Conservation (phyloP, 257 asterid species). For the Rehmannia glutinosa region DNA sequence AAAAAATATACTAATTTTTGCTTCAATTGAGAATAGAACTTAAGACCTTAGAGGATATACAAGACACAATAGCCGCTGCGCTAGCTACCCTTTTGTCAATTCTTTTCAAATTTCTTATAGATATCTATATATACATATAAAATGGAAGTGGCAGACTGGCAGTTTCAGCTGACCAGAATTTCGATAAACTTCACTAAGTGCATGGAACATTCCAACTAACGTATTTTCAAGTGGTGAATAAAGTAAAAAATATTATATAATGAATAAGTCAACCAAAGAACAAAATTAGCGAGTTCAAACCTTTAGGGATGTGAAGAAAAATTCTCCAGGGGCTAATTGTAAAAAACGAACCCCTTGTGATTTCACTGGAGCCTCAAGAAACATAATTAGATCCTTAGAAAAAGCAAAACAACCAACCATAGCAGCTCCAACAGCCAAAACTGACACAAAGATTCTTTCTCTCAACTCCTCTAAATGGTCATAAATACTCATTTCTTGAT, state of each 20-base stretch:
- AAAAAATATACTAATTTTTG: no score
- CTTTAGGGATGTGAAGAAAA: conserved; percentile 95
- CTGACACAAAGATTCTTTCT: conserved; percentile 69
- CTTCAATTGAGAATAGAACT: no score
- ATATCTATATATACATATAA: no score
- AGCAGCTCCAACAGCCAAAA: conserved; percentile 90
- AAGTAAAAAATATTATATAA: not conserved
- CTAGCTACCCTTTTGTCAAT: no score
- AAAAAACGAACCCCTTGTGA: conserved; percentile 91
- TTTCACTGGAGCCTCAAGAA: conserved; percentile 94
- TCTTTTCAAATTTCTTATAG: no score
- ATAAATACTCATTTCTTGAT: conserved; percentile 89
- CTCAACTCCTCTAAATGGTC: conserved; percentile 97
- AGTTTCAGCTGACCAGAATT: conserved; percentile 3
- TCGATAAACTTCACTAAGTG: not conserved
- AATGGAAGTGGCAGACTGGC: not conserved
- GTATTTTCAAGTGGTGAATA: not conserved
- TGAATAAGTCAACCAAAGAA: not conserved
- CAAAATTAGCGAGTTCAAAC: conserved; percentile 33
- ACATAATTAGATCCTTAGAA: conserved; percentile 86
- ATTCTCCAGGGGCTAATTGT: conserved; percentile 97
- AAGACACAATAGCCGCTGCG: no score
- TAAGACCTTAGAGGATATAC: no score
- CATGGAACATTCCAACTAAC: not conserved
- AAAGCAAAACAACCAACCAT: conserved; percentile 81